Conservation (phyloP, 352 stramenopile genomes). For the Phytophthora lateralis region DNA sequence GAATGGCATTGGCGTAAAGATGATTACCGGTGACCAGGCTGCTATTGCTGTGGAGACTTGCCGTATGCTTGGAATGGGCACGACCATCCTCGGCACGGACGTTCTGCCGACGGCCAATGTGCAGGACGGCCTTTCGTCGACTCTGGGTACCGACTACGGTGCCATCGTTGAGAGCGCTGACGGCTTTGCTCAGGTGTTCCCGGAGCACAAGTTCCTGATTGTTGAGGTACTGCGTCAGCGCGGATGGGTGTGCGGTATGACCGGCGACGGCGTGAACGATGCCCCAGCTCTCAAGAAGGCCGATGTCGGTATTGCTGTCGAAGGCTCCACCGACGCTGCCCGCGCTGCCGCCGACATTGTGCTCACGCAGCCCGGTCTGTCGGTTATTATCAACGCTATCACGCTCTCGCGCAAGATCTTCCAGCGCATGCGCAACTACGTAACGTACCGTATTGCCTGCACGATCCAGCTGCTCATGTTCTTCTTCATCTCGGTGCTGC, state of each 20-base stretch:
- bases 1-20: slow-evolving; percentile 95
- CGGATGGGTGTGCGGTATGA: slow-evolving; percentile 78
- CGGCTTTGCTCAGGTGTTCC: slow-evolving; percentile 94
- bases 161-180: slow-evolving; percentile 92
- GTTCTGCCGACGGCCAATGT: slow-evolving; percentile 60
- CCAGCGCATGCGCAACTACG: slow-evolving; percentile 93
- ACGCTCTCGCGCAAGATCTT: slow-evolving; percentile 93
- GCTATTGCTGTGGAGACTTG: slow-evolving; percentile 95
- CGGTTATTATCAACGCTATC: slow-evolving; percentile 92
- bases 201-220: slow-evolving; percentile 93
- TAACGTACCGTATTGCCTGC: slow-evolving; percentile 93
- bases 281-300: slow-evolving; percentile 72
- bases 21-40: slow-evolving; percentile 96
- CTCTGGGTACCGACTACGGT: slow-evolving; percentile 64
- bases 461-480: slow-evolving; percentile 94
- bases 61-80: slow-evolving; percentile 91
- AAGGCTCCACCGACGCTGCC: slow-evolving; percentile 88
- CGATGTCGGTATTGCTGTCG: slow-evolving; percentile 78
- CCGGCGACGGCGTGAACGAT: slow-evolving; percentile 77
- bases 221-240: slow-evolving; percentile 86
- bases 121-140: slow-evolving; percentile 65
- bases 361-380: slow-evolving; percentile 92
- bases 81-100: slow-evolving; percentile 85
- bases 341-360: slow-evolving; percentile 94
- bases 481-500: slow-evolving; percentile 93